phyloP scores from a whole-genome alignment of 768 basidiomycete genomes.

The Serendipita vermifera region DNA sequence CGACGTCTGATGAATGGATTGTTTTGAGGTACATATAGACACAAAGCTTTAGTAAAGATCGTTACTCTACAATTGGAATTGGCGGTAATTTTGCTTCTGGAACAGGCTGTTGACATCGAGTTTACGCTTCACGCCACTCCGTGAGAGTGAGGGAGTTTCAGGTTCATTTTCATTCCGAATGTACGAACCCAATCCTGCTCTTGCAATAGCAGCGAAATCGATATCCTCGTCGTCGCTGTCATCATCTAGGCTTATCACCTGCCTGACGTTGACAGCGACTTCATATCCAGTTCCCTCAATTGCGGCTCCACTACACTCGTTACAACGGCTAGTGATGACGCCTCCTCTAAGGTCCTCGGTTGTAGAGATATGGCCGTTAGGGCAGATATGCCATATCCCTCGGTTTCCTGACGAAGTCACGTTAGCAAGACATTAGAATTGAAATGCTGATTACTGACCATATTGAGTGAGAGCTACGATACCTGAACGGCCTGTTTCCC shows the following conservation, averaged over 20 bases:
- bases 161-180: too few species aligned
- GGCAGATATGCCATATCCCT: constrained; percentile 24
- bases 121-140: too few species aligned
- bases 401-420: constrained; percentile 16
- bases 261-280: constrained; percentile 32
- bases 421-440: not conserved
- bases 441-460: not conserved
- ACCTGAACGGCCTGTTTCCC: constrained; percentile 37
- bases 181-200: too few species aligned
- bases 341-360: constrained; percentile 55
- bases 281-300: constrained; percentile 40
- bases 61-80: too few species aligned
- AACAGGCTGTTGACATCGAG: too few species aligned
- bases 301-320: constrained; percentile 42
- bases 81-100: too few species aligned
- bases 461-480: constrained; percentile 25
- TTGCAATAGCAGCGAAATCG: too few species aligned
- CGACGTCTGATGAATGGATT: too few species aligned
- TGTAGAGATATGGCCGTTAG: constrained; percentile 49
- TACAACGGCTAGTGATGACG: constrained; percentile 34
- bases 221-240: too few species aligned
- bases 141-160: too few species aligned
- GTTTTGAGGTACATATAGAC: too few species aligned
- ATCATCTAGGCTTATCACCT: constrained; percentile 38
- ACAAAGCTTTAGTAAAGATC: too few species aligned